A percentile compares a stretch with the other conserved stretches of the same genome.
phyloP scores from a whole-genome alignment of 768 basidiomycete species.

The Tulasnella sp. region DNA sequence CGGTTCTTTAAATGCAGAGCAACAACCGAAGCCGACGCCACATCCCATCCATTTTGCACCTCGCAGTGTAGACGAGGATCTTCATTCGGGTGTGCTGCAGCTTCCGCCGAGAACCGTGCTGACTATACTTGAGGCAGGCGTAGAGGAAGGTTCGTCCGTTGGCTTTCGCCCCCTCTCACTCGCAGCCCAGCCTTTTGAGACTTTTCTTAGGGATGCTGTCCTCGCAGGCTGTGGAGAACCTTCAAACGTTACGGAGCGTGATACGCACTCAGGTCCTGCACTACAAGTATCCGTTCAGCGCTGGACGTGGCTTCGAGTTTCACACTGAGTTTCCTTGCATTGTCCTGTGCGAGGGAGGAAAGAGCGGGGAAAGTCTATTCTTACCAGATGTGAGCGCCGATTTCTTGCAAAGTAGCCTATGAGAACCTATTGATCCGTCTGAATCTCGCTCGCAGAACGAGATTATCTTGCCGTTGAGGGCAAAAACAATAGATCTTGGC shows the following conservation, averaged over 20 bases:
- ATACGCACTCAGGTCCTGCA: constrained; percentile 55
- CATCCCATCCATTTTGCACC: constrained; percentile 6
- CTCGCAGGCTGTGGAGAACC: constrained; percentile 46
- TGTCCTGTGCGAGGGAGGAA: constrained; percentile 45
- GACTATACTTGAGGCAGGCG: constrained; percentile 52
- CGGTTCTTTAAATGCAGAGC: too few relatives aligned
- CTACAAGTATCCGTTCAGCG: constrained; percentile 66
- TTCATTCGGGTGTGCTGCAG: constrained; percentile 65
- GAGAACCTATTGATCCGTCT: background rate
- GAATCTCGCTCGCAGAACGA: constrained; percentile 38
- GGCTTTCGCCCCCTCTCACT: background rate
- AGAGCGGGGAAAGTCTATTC: constrained; percentile 45
- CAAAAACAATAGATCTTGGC: constrained; percentile 18
- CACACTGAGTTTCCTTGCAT: constrained; percentile 62
- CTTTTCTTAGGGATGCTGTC: background rate
- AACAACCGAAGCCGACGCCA: background rate
- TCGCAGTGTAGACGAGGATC: constrained; percentile 49
- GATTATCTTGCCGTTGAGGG: constrained; percentile 40
- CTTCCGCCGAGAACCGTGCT: constrained; percentile 50
- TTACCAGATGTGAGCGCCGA: constrained; percentile 41
- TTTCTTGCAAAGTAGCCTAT: background rate
- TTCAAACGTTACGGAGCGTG: constrained; percentile 50
- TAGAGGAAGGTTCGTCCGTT: constrained; percentile 57
- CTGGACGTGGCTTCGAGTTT: constrained; percentile 31
- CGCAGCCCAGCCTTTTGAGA: background rate